A percentile compares a stretch with the other conserved stretches of the same genome.
Conservation (phyloP, 495 filamentous ascomycete species). For the Penicillium roqueforti region DNA sequence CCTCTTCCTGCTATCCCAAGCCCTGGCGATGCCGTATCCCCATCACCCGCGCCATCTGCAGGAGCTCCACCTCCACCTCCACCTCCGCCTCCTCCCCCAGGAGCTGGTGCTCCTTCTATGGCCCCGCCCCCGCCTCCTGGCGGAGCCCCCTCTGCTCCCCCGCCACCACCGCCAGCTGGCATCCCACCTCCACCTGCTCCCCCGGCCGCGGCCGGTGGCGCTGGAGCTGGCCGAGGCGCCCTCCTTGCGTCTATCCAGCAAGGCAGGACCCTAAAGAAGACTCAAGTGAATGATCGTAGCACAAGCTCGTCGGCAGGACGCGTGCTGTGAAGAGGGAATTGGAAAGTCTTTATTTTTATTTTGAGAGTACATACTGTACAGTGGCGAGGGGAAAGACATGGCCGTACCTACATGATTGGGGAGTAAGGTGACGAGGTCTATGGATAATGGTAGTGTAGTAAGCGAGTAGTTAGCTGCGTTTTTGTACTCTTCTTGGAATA, state of each 20-base stretch:
- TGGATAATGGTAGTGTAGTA: constrained; percentile 4
- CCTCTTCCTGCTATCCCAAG: constrained; percentile 35
- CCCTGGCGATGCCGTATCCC: constrained; percentile 29
- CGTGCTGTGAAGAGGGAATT: constrained; percentile 47
- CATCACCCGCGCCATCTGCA: constrained; percentile 28
- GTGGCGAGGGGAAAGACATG: neutral
- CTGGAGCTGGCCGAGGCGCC: constrained; percentile 50
- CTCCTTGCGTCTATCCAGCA: constrained; percentile 77
- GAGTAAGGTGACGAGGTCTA: neutral
- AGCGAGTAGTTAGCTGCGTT: constrained; percentile 7
- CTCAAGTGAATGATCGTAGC: constrained; percentile 82
- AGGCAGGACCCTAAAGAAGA: constrained; percentile 74
- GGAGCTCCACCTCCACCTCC: constrained; percentile 41
- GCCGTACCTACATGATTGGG: neutral
- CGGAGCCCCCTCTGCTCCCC: constrained; percentile 25
- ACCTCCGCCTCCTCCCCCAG: constrained; percentile 28
- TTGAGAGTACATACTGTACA: constrained; percentile 22
- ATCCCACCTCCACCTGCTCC: constrained; percentile 30
- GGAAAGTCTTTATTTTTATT: neutral
- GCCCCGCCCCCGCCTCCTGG: constrained; percentile 32
- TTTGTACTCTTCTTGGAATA: constrained; percentile 12
- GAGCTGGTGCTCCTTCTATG: constrained; percentile 23
- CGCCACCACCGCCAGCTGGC: constrained; percentile 39
- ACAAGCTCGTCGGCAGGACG: constrained; percentile 61
- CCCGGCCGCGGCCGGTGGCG: constrained; percentile 37